These are phyloP conservation scores for Ceratobasidium theobromae DNA, from an alignment of 1,284 basidiomycete species.

Conservation along the genomic window DNA sequence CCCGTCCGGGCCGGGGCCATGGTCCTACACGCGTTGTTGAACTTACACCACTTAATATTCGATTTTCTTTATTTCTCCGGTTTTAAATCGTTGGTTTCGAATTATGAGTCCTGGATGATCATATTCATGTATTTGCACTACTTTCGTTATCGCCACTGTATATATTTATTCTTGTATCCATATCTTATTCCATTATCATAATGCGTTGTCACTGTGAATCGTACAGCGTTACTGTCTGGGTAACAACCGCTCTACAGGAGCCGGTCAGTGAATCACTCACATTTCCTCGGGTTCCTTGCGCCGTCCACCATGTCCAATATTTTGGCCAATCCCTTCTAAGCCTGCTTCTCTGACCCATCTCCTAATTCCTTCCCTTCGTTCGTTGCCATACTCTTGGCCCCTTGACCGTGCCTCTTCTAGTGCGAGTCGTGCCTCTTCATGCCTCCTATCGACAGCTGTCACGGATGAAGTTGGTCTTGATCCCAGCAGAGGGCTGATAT, in stretches of 20 bases:
- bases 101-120: too few species aligned
- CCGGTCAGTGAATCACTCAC: not conserved
- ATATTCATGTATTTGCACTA: too few species aligned
- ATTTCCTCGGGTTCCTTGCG: constrained; percentile 1
- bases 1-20: constrained; percentile 16
- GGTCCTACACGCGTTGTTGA: constrained; percentile 4
- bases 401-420: constrained; percentile 8
- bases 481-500: constrained; percentile 8
- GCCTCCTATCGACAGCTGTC: not conserved
- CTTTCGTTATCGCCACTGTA: too few species aligned
- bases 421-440: constrained; percentile 13
- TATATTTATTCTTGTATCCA: too few species aligned
- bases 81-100: not conserved
- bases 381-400: constrained; percentile 18
- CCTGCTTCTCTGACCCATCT: constrained; percentile 27
- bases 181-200: too few species aligned
- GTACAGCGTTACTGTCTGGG: too few species aligned
- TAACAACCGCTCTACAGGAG: not conserved
- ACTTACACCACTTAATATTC: not conserved
- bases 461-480: constrained; percentile 20
- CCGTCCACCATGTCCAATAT: constrained; percentile 1
- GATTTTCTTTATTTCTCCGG: not conserved
- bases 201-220: too few species aligned
- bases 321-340: constrained; percentile 6
- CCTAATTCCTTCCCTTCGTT: constrained; percentile 21